Percentiles rank a stretch among this genome's conserved stretches.
Evolutionary conservation across 192 early-diverging fungal genomes (phyloP).

Genomic region (Neocallimastix lanati): DNA sequence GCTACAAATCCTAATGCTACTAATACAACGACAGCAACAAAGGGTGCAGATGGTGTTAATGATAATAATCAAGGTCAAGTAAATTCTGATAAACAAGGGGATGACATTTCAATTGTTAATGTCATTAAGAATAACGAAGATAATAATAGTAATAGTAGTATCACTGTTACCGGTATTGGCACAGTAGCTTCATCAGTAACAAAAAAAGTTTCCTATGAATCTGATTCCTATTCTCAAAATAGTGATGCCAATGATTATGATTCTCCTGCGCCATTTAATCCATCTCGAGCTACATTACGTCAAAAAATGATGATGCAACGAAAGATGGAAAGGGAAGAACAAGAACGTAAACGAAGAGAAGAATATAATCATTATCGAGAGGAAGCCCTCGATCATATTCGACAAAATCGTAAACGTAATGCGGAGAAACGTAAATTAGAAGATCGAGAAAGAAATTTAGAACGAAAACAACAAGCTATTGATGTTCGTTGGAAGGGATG

Average conservation of each 20-base stretch:
- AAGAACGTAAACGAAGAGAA: slow-evolving; percentile 16
- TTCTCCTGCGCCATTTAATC: neutral
- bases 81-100: too few species aligned
- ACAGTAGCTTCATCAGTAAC: too few species aligned
- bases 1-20: too few species aligned
- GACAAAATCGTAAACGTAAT: slow-evolving; percentile 15
- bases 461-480: slow-evolving; percentile 45
- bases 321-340: slow-evolving; percentile 25
- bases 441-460: slow-evolving; percentile 32
- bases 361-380: slow-evolving; percentile 18
- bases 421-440: slow-evolving; percentile 2
- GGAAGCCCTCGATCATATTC: slow-evolving; percentile 12
- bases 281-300: neutral
- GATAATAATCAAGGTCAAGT: too few species aligned
- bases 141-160: too few species aligned
- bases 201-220: neutral
- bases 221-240: neutral
- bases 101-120: too few species aligned
- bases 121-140: too few species aligned
- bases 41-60: too few species aligned
- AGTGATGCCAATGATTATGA: neutral
- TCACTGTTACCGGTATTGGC: too few species aligned
- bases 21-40: too few species aligned
- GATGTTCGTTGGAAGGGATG: slow-evolving; percentile 7
- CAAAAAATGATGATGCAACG: slow-evolving; percentile 11